Conservation (phyloP, 768 basidiomycete genomes). For the Suillus luteus region DNA sequence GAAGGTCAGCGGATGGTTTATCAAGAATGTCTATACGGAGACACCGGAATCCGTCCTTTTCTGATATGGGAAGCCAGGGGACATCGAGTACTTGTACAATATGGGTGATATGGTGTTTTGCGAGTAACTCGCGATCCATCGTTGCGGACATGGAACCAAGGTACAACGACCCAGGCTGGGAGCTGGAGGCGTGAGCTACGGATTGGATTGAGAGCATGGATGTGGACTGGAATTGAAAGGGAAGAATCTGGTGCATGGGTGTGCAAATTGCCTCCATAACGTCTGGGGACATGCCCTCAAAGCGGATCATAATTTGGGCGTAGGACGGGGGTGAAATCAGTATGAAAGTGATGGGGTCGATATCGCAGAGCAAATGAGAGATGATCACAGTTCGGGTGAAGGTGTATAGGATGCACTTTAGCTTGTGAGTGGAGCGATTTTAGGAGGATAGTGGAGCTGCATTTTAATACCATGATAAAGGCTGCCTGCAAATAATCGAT, state of each 20-base stretch:
- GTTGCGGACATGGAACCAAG: conserved; percentile 67
- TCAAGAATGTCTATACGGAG: conserved; percentile 73
- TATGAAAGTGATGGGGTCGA: conserved; percentile 4
- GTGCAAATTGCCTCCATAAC: conserved; percentile 86
- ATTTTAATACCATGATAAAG: not conserved
- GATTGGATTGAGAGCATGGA: conserved; percentile 24
- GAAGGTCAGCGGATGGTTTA: conserved; percentile 58
- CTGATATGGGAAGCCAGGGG: conserved; percentile 57
- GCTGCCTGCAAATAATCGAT: conserved; percentile 30
- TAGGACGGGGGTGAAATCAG: conserved; percentile 1
- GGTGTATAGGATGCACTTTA: not conserved
- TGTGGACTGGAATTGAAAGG: conserved; percentile 30
- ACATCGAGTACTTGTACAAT: conserved; percentile 69
- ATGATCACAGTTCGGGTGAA: conserved; percentile 9
- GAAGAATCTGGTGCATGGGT: conserved; percentile 77
- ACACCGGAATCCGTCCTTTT: conserved; percentile 50
- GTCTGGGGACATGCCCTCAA: conserved; percentile 72
- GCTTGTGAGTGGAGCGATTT: conserved; percentile 1
- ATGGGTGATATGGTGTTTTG: conserved; percentile 51
- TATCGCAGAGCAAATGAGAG: conserved; percentile 11
- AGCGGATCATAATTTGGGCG: conserved; percentile 64
- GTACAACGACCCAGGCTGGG: conserved; percentile 56
- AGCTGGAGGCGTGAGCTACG: conserved; percentile 16
- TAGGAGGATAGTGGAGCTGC: conserved; percentile 18
- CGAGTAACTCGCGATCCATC: conserved; percentile 56